A percentile compares a stretch with the other conserved stretches of the same genome.
phyloP scores from a whole-genome alignment of 768 basidiomycete species.

The Rhodotorula babjevae region DNA sequence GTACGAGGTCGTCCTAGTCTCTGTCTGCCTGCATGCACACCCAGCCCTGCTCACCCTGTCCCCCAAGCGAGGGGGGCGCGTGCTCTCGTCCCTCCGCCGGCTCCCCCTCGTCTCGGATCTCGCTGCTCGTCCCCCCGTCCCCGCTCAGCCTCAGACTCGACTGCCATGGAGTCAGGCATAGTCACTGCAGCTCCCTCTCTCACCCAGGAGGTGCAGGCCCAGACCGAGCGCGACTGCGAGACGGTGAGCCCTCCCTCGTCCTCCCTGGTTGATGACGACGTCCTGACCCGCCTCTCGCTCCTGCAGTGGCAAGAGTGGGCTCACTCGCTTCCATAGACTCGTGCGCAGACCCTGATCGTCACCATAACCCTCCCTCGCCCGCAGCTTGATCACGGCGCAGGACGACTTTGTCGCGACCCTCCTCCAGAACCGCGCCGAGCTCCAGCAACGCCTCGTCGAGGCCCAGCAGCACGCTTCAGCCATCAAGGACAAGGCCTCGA shows the following conservation, averaged over 20 bases:
- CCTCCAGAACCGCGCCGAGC: background rate
- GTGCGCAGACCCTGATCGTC: background rate
- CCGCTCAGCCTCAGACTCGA: background rate
- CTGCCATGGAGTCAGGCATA: background rate
- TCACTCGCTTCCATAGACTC: rapidly evolving
- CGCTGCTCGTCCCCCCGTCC: too few relatives aligned
- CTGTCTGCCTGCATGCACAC: background rate
- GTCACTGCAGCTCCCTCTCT: background rate
- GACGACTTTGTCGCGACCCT: background rate
- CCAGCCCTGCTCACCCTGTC: background rate
- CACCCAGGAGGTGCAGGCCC: background rate
- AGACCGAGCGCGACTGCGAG: background rate
- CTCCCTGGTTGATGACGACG: background rate
- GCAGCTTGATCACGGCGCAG: background rate
- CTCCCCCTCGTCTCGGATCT: too few relatives aligned
- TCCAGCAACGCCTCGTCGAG: background rate
- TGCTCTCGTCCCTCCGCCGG: background rate
- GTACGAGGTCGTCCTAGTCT: background rate
- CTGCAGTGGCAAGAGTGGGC: background rate
- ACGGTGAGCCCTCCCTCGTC: background rate
- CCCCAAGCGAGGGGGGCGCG: too few relatives aligned
- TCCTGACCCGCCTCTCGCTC: background rate
- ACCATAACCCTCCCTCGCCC: background rate
- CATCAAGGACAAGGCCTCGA: too few relatives aligned
- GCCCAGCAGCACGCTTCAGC: background rate